Evolutionary conservation across 306 rosid species (phyloP).

Genomic region (Lotus japonicus): DNA sequence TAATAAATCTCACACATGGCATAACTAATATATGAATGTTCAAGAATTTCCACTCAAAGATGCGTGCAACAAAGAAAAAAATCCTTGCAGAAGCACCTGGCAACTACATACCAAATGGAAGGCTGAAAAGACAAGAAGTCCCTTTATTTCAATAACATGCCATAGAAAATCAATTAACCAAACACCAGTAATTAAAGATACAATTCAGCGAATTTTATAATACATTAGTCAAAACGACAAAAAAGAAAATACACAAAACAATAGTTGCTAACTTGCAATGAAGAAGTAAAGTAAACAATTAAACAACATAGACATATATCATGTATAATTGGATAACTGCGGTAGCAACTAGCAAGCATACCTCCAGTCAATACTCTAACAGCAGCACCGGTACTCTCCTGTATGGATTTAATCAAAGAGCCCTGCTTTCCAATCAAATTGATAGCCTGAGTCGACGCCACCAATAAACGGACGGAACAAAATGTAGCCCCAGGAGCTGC

Average conservation of each 20-base stretch:
- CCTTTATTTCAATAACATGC: background rate
- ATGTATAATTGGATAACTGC: background rate
- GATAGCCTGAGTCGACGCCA: conserved; percentile 95
- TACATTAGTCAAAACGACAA: conserved; percentile 4
- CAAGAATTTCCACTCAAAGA: background rate
- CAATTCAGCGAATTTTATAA: conserved; percentile 3
- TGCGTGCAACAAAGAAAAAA: background rate
- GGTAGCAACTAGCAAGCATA: conserved; percentile 24
- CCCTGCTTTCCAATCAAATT: conserved; percentile 97
- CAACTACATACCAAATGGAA: background rate
- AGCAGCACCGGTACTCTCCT: conserved; percentile 70
- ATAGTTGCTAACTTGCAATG: background rate
- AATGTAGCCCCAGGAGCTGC: conserved; percentile 45
- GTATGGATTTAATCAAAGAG: conserved; percentile 82
- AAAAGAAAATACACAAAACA: background rate
- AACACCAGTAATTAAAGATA: background rate
- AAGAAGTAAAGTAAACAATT: background rate
- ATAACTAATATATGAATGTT: background rate
- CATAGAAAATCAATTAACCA: background rate
- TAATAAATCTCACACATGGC: background rate
- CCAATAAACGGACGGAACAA: conserved; percentile 72
- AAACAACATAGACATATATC: background rate
- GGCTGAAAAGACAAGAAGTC: background rate
- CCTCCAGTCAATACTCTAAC: conserved; percentile 85
- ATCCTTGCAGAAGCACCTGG: background rate